Evolutionary conservation across 2,329 filamentous ascomycete species (phyloP).

Genomic region (Fusarium sp.): DNA sequence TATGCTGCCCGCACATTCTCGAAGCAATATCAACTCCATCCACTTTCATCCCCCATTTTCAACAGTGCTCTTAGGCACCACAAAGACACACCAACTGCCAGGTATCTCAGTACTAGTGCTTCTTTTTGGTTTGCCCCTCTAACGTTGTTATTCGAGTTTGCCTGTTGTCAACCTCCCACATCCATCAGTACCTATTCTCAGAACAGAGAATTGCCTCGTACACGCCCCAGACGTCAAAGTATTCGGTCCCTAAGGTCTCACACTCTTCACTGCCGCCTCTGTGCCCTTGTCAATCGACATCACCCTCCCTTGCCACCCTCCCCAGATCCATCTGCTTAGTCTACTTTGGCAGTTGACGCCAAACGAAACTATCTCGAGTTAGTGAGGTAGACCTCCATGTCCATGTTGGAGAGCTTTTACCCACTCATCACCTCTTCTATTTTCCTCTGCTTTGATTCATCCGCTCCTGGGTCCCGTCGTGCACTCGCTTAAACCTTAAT

Average conservation of each 20-base stretch:
- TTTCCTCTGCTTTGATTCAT: conserved; percentile 14
- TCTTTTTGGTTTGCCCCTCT: conserved; percentile 14
- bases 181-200: background rate
- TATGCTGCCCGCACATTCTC: conserved; percentile 23
- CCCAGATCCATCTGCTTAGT: conserved; percentile 10
- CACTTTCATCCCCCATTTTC: conserved; percentile 3
- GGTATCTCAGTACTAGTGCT: conserved; percentile 14
- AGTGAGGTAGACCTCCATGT: conserved; percentile 26
- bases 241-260: conserved; percentile 12
- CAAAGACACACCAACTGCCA: conserved; percentile 11
- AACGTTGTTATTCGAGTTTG: background rate
- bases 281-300: conserved; percentile 24
- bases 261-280: conserved; percentile 10
- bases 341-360: conserved; percentile 39
- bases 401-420: conserved; percentile 34
- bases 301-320: conserved; percentile 18
- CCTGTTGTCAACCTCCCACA: conserved; percentile 5
- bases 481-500: conserved; percentile 11
- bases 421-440: conserved; percentile 27
- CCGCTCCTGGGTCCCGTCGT: conserved; percentile 8
- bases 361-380: conserved; percentile 31
- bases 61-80: conserved; percentile 34
- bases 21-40: conserved; percentile 12
- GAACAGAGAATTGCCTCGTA: conserved; percentile 14
- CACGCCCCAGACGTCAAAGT: conserved; percentile 6